These are phyloP conservation scores for Colletotrichum trifolii DNA, from an alignment of 2,329 filamentous ascomycete genomes.

Conservation along the genomic window DNA sequence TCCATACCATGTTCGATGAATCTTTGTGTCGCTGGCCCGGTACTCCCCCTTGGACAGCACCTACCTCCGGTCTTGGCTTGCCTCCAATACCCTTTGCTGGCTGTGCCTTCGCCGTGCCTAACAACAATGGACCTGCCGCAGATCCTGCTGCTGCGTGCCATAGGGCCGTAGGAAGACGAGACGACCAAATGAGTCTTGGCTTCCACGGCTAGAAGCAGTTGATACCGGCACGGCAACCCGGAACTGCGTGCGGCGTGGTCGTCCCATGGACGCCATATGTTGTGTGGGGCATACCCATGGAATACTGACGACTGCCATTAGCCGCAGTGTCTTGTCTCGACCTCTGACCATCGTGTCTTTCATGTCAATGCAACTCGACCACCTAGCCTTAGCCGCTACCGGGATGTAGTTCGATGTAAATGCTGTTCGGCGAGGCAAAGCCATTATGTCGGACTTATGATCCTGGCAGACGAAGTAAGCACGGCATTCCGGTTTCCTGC, in stretches of 20 bases:
- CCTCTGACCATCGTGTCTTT: slow-evolving; percentile 5
- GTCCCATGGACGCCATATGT: slow-evolving; percentile 20
- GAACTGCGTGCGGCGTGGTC: slow-evolving; percentile 22
- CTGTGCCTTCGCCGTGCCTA: slow-evolving; percentile 1
- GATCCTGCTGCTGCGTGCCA: slow-evolving; percentile 15
- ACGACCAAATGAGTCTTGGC: not conserved
- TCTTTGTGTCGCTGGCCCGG: not conserved
- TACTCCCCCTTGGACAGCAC: not conserved
- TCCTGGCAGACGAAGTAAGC: not conserved
- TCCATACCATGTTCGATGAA: slow-evolving; percentile 3
- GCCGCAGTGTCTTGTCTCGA: slow-evolving; percentile 16
- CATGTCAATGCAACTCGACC: not conserved
- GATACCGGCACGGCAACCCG: slow-evolving; percentile 5
- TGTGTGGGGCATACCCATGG: not conserved
- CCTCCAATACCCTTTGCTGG: not conserved
- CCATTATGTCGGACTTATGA: not conserved
- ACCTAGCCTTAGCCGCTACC: not conserved
- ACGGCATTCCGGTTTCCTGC: not conserved
- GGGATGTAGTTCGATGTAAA: not conserved
- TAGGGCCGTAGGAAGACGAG: not conserved
- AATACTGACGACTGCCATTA: slow-evolving; percentile 8
- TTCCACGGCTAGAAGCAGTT: not conserved
- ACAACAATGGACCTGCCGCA: not conserved
- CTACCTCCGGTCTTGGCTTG: slow-evolving; percentile 4
- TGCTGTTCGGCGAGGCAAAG: not conserved